These are phyloP conservation scores for Rutstroemia sp. DNA, from an alignment of 2,329 filamentous ascomycete genomes.

Conservation along the genomic window DNA sequence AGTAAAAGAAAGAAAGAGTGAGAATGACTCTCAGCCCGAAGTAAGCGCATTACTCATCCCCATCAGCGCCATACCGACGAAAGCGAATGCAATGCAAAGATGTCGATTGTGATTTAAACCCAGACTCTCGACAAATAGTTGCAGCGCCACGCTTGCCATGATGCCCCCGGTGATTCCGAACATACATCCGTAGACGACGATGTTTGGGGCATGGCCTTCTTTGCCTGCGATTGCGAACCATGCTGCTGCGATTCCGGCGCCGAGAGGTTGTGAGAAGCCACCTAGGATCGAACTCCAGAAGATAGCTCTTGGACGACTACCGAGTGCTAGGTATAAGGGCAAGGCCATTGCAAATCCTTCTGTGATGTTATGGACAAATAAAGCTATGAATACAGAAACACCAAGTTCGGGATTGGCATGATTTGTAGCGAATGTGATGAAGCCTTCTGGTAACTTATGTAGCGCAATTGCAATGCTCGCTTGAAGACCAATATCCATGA, in stretches of 20 bases:
- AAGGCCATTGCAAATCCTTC: conserved; percentile 94
- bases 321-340: conserved; percentile 84
- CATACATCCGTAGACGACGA: conserved; percentile 67
- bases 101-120: conserved; percentile 73
- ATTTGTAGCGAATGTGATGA: conserved; percentile 93
- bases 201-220: conserved; percentile 41
- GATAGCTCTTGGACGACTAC: conserved; percentile 74
- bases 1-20: too few relatives aligned
- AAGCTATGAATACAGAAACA: conserved; percentile 85
- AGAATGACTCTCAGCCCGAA: conserved; percentile 31
- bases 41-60: conserved; percentile 80
- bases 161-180: conserved; percentile 89
- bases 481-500: conserved; percentile 90
- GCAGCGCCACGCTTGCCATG: conserved; percentile 88
- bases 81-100: conserved; percentile 72
- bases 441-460: conserved; percentile 86
- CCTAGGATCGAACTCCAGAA: conserved; percentile 77
- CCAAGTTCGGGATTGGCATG: conserved; percentile 87
- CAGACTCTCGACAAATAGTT: conserved; percentile 80
- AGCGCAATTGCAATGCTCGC: conserved; percentile 91
- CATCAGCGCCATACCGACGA: conserved; percentile 80
- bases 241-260: conserved; percentile 73
- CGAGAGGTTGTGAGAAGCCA: conserved; percentile 78
- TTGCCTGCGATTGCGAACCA: conserved; percentile 72
- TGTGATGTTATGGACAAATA: conserved; percentile 97